phyloP scores from a whole-genome alignment of 2,329 filamentous ascomycete genomes.

The Talaromyces sp. region DNA sequence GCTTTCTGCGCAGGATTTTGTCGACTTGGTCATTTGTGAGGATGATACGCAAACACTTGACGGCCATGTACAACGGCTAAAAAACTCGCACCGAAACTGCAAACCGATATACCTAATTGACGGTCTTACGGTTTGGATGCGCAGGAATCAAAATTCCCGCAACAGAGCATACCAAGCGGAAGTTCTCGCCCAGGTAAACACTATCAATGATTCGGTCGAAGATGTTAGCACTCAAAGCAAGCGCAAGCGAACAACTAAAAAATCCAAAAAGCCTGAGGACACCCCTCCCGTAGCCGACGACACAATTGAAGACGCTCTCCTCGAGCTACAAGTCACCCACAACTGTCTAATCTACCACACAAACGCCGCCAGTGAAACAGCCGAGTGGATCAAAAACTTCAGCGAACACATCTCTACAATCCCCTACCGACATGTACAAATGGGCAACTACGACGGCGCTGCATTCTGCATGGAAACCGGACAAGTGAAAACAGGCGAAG shows the following conservation, averaged over 20 bases:
- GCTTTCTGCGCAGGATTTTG: conserved; percentile 63
- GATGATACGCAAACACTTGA: conserved; percentile 53
- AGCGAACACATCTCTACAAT: conserved; percentile 76
- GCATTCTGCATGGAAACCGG: conserved; percentile 76
- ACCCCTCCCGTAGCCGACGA: conserved; percentile 62
- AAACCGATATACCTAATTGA: conserved; percentile 69
- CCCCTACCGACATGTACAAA: conserved; percentile 59
- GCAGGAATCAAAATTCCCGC: conserved; percentile 64
- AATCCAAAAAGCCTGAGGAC: conserved; percentile 41
- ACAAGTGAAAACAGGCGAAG: conserved; percentile 69
- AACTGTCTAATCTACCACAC: conserved; percentile 69
- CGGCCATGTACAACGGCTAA: conserved; percentile 57
- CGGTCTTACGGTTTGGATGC: conserved; percentile 63
- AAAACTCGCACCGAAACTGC: conserved; percentile 51
- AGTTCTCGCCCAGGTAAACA: conserved; percentile 52
- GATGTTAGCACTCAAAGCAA: conserved; percentile 26
- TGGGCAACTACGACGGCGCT: conserved; percentile 47
- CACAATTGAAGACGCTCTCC: conserved; percentile 65
- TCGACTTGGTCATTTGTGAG: conserved; percentile 53
- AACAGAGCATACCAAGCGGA: conserved; percentile 67
- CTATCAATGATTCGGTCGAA: conserved; percentile 35
- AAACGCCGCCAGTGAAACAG: conserved; percentile 57
- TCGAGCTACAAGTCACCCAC: conserved; percentile 67
- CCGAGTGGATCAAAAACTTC: conserved; percentile 69
- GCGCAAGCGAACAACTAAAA: conserved; percentile 19